Evolutionary conservation across 768 basidiomycete genomes (phyloP), one percentile per base, ranked within the genome.

Genomic region (Tricholoma sp.): DNA sequence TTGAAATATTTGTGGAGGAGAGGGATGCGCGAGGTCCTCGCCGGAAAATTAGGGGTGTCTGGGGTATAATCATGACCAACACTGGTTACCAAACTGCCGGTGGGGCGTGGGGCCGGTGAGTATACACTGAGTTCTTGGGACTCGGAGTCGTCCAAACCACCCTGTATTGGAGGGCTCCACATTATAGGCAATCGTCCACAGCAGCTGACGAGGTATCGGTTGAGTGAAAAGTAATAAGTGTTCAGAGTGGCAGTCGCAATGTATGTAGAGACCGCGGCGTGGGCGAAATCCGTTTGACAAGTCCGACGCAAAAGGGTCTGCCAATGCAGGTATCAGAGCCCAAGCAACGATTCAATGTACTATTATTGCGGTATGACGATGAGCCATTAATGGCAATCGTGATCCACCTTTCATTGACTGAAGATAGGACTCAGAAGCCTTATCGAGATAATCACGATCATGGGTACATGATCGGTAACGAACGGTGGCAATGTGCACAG

Each of bases 1-100:
- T 18, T 52, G 35, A 39, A 37, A 21, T 34, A 4, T 52, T 52
- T 27, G 51, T 45, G 51, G 34, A 52, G 51, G 39, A 52, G 51
- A 37, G 51, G 51, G 31, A 52, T 34, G 31, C 11, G 31, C 24
- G 31, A 34, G 11, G 51, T 52, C 51, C 29, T 37, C 12, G 35
- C 18, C n/a, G 51, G 51, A 52, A 35, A 52, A 22, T 34, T 22
- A 4, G 51, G 51, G 35, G 51, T 11, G 35, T 52, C 24, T 34
- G 51, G 51, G 31, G 51, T 14, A 52, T 52, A 52, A 45, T 45
- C 43, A 45, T 45, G 43, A 45, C 43, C 29, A 29, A 29, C 43
- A 3, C 4, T 45, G 19, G 43, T 45, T 45, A 3, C 43, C 43
- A 22, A 22, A 45, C 19, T 22, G 19, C 43, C 22, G 43, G 43